These are phyloP conservation scores for Puccinia coronata DNA, from an alignment of 1,284 basidiomycete species.

Conservation along the genomic window DNA sequence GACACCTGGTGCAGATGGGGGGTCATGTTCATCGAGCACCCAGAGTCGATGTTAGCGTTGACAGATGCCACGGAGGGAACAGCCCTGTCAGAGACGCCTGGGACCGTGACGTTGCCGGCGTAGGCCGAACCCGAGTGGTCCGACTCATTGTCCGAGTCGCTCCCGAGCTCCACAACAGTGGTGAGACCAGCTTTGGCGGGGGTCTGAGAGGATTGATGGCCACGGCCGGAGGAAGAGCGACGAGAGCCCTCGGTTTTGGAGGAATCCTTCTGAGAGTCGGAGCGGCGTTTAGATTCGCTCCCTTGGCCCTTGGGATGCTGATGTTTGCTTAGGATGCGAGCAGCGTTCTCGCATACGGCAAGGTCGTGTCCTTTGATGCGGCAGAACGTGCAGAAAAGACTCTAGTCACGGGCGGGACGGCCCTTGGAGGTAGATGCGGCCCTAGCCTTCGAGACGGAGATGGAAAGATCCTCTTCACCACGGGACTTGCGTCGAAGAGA, in stretches of 20 bases:
- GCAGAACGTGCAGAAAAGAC: slow-evolving; percentile 1
- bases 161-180: neutral
- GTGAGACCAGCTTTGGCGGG: neutral
- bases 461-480: neutral
- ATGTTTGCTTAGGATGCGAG: neutral
- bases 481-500: neutral
- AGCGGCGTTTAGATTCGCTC: neutral
- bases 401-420: neutral
- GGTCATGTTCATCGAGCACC: slow-evolving; percentile 5
- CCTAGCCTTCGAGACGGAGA: neutral
- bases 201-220: neutral
- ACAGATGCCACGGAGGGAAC: neutral
- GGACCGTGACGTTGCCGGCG: neutral
- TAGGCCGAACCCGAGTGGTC: neutral
- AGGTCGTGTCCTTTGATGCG: neutral
- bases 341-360: neutral
- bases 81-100: neutral
- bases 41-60: neutral
- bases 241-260: neutral
- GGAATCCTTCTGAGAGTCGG: no score
- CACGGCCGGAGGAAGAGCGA: neutral
- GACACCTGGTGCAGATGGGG: neutral
- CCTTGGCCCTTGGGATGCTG: neutral
- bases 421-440: neutral
- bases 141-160: neutral